Evolutionary conservation across 441 rosid genomes (phyloP).

Genomic region (Syzygium malaccense): DNA sequence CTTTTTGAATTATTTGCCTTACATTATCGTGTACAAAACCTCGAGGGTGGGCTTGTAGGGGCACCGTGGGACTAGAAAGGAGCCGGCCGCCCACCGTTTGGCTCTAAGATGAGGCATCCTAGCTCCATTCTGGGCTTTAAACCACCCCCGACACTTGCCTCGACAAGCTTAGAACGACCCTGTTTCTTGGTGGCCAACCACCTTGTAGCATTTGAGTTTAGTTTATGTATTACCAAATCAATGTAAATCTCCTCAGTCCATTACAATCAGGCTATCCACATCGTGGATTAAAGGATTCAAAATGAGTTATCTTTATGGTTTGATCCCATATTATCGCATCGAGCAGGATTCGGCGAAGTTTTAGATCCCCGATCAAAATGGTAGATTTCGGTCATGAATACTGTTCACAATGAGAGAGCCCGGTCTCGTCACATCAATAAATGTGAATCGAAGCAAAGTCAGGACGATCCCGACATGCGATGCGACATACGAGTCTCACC

Average conservation of each 20-base stretch:
- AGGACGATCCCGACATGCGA: background rate
- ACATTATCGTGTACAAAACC: background rate
- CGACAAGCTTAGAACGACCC: background rate
- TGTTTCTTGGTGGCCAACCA: background rate
- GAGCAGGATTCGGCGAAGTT: background rate
- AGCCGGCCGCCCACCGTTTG: background rate
- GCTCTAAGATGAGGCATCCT: background rate
- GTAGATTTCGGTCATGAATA: background rate
- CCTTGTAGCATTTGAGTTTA: background rate
- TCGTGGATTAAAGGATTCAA: background rate
- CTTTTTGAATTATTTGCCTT: too few relatives aligned
- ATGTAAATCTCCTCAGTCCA: background rate
- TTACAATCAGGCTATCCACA: background rate
- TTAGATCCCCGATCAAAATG: background rate
- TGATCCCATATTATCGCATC: background rate
- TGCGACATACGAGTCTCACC: background rate
- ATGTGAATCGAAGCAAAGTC: background rate
- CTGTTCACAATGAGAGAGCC: background rate
- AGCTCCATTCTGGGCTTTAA: background rate
- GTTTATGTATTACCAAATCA: background rate
- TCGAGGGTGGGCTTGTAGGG: background rate
- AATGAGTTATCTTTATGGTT: background rate
- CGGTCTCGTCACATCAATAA: background rate
- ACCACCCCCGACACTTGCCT: background rate
- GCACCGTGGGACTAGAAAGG: background rate